phyloP scores from a whole-genome alignment of 2,329 filamentous ascomycete genomes.

The Beauveria varroae region DNA sequence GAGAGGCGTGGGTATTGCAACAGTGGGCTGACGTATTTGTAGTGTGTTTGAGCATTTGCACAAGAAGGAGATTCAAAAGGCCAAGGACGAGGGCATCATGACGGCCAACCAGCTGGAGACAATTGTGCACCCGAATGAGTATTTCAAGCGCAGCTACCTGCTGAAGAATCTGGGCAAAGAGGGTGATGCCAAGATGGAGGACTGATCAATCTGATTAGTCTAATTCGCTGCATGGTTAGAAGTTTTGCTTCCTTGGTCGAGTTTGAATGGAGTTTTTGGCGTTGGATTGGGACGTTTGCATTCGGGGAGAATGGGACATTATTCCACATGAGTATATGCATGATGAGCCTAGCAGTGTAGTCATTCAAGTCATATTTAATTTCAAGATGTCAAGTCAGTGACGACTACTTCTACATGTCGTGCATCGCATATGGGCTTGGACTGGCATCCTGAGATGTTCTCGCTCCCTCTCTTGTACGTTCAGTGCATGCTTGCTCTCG shows the following conservation, averaged over 20 bases:
- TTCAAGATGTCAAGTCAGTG: too few relatives aligned
- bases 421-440: too few relatives aligned
- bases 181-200: conserved; percentile 51
- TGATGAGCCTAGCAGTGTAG: too few relatives aligned
- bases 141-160: conserved; percentile 90
- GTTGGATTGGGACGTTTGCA: too few relatives aligned
- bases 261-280: background rate
- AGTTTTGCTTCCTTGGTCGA: background rate
- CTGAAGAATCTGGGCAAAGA: conserved; percentile 67
- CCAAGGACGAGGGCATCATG: conserved; percentile 67
- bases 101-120: conserved; percentile 76
- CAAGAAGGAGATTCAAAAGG: conserved; percentile 67
- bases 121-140: conserved; percentile 94
- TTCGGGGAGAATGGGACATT: too few relatives aligned
- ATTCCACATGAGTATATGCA: too few relatives aligned
- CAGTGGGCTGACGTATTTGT: conserved; percentile 5
- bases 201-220: conserved; percentile 20
- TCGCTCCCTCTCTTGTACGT: too few relatives aligned
- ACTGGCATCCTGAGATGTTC: too few relatives aligned
- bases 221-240: background rate
- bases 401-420: too few relatives aligned
- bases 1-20: too few relatives aligned
- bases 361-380: too few relatives aligned
- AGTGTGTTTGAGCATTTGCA: conserved; percentile 86
- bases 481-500: too few relatives aligned